Evolutionary conservation across 2,329 filamentous ascomycete species (phyloP).

Genomic region (Ophiognomonia clavigignenti-juglandacearum): DNA sequence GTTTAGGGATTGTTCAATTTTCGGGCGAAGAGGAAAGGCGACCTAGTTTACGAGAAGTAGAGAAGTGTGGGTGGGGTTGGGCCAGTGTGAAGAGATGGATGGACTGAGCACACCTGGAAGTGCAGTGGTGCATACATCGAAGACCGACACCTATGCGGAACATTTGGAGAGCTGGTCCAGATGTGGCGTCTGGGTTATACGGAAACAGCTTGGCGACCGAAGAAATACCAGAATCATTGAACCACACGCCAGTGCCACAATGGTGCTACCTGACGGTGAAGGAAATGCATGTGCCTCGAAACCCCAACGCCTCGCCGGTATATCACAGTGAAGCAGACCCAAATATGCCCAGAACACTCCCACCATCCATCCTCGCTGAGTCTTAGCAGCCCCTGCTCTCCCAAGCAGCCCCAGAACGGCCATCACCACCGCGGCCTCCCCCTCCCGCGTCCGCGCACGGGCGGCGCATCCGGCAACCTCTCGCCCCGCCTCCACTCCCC

Average conservation of each 20-base stretch:
- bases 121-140: too few species aligned
- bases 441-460: slow-evolving; percentile 39
- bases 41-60: slow-evolving; percentile 77
- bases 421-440: slow-evolving; percentile 31
- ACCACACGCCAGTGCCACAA: too few species aligned
- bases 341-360: not conserved
- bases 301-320: slow-evolving; percentile 1
- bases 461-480: slow-evolving; percentile 48
- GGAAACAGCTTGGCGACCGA: too few species aligned
- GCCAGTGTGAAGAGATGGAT: not conserved
- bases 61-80: slow-evolving; percentile 4
- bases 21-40: slow-evolving; percentile 82
- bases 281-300: not conserved
- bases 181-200: too few species aligned
- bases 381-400: slow-evolving; percentile 1
- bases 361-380: not conserved
- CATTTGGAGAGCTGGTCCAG: too few species aligned
- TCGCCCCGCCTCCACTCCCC: slow-evolving; percentile 68
- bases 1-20: slow-evolving; percentile 78
- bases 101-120: too few species aligned
- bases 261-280: not conserved
- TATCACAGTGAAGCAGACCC: slow-evolving; percentile 5
- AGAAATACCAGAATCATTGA: too few species aligned
- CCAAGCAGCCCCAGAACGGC: slow-evolving; percentile 31
- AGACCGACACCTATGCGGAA: too few species aligned